A percentile compares a stretch with the other conserved stretches of the same genome.
These are phyloP conservation scores for Ceratocystis huliohia DNA, from an alignment of 2,329 filamentous ascomycete species.

Conservation along the genomic window DNA sequence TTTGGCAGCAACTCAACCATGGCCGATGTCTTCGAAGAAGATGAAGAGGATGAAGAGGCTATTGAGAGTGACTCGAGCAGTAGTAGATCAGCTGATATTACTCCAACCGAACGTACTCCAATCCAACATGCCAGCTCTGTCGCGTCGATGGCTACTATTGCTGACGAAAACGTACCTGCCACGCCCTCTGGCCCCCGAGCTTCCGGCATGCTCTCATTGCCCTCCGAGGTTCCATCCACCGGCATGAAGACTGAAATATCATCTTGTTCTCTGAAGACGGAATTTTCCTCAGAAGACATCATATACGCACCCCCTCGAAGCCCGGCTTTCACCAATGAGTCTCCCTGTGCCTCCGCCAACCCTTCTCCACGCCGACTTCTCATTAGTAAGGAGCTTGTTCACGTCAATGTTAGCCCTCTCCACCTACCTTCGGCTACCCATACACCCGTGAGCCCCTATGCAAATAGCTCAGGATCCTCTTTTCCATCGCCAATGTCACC, in stretches of 20 bases:
- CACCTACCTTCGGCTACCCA: constrained; percentile 34
- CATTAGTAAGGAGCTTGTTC: constrained; percentile 35
- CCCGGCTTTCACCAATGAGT: constrained; percentile 22
- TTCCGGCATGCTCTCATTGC: constrained; percentile 15
- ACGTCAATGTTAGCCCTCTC: constrained; percentile 39
- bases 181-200: constrained; percentile 18
- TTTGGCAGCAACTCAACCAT: constrained; percentile 59
- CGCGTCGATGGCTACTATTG: constrained; percentile 17
- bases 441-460: constrained; percentile 50
- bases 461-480: constrained; percentile 51
- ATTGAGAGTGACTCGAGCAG: constrained; percentile 24
- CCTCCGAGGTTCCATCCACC: constrained; percentile 6
- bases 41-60: constrained; percentile 38
- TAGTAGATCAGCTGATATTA: constrained; percentile 19
- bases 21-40: constrained; percentile 79
- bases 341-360: constrained; percentile 31
- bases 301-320: constrained; percentile 31
- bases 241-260: constrained; percentile 38
- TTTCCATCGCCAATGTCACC: constrained; percentile 57
- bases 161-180: constrained; percentile 20
- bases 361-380: constrained; percentile 35
- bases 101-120: constrained; percentile 16
- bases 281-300: constrained; percentile 31
- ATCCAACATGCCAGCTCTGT: constrained; percentile 19
- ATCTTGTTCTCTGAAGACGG: constrained; percentile 34